A percentile compares a stretch with the other conserved stretches of the same genome.
These are phyloP conservation scores for Alternaria longipes DNA, from an alignment of 2,329 filamentous ascomycete genomes.

Conservation along the genomic window DNA sequence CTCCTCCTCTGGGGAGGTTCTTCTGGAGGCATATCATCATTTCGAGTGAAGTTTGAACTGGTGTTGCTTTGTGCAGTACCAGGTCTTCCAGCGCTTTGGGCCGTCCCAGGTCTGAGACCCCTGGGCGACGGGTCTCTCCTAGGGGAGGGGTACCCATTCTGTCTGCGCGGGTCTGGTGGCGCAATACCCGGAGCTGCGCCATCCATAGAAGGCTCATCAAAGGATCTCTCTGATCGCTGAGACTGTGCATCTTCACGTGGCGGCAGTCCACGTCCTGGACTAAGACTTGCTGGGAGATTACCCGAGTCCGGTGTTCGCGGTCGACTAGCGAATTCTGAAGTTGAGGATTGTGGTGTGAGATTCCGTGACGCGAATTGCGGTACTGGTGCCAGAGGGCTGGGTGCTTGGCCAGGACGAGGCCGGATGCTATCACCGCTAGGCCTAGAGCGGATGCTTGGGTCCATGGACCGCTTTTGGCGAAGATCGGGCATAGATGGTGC, in stretches of 20 bases:
- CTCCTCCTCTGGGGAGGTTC: slow-evolving; percentile 68
- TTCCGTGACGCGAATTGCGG: slow-evolving; percentile 44
- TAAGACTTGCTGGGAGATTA: slow-evolving; percentile 35
- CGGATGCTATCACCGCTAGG: slow-evolving; percentile 50
- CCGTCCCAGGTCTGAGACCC: slow-evolving; percentile 45
- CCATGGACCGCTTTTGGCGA: slow-evolving; percentile 46
- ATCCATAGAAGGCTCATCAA: slow-evolving; percentile 40
- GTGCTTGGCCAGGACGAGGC: slow-evolving; percentile 40
- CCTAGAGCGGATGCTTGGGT: slow-evolving; percentile 44
- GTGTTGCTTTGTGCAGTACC: slow-evolving; percentile 49
- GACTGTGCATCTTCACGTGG: slow-evolving; percentile 44
- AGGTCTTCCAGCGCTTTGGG: slow-evolving; percentile 46
- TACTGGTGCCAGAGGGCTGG: slow-evolving; percentile 39
- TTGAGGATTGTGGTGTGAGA: slow-evolving; percentile 53
- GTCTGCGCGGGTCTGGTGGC: slow-evolving; percentile 39
- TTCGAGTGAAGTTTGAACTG: slow-evolving; percentile 41
- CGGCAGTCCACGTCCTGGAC: slow-evolving; percentile 38
- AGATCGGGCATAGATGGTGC: slow-evolving; percentile 40
- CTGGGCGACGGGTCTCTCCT: slow-evolving; percentile 45
- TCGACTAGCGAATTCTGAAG: slow-evolving; percentile 47
- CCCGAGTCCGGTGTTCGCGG: slow-evolving; percentile 46
- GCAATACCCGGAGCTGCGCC: slow-evolving; percentile 29
- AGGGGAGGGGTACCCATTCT: slow-evolving; percentile 40
- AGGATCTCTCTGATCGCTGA: slow-evolving; percentile 40
- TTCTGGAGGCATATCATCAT: slow-evolving; percentile 40